These are phyloP conservation scores for Boletellus sp. DNA, from an alignment of 1,284 basidiomycete genomes.

Conservation along the genomic window DNA sequence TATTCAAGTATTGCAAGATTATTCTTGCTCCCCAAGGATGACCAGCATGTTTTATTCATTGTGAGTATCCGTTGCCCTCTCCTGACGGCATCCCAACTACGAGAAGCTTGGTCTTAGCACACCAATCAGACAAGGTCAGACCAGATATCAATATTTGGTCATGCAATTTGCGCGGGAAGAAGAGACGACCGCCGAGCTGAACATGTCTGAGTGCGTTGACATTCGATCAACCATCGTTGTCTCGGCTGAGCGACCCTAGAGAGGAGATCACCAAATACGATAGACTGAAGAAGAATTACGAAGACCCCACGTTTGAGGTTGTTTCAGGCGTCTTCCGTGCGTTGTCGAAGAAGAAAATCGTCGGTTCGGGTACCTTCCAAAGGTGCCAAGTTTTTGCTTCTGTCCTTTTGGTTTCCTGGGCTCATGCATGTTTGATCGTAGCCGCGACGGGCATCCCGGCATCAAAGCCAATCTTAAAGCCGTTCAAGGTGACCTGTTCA, in stretches of 20 bases:
- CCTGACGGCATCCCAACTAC: not conserved
- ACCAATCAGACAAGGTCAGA: slow-evolving; percentile 97
- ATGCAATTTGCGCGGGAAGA: slow-evolving; percentile 98
- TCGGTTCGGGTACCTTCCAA: slow-evolving; percentile 79
- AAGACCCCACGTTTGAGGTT: slow-evolving; percentile 92
- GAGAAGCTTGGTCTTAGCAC: slow-evolving; percentile 80
- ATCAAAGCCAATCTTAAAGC: slow-evolving; percentile 99
- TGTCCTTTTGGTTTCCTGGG: not conserved
- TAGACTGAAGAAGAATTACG: slow-evolving; percentile 86
- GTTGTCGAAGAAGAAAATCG: slow-evolving; percentile 88
- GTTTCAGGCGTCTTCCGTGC: slow-evolving; percentile 94
- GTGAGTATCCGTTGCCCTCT: slow-evolving; percentile 44
- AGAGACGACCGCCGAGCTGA: slow-evolving; percentile 94
- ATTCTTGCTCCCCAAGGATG: slow-evolving; percentile 96
- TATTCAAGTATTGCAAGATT: slow-evolving; percentile 87
- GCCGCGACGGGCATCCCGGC: slow-evolving; percentile 72
- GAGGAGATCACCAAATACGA: slow-evolving; percentile 76
- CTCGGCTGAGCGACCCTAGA: slow-evolving; percentile 36
- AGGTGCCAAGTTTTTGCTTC: slow-evolving; percentile 47
- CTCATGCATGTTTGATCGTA: slow-evolving; percentile 26
- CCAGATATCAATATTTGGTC: slow-evolving; percentile 95
- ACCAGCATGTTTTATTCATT: slow-evolving; percentile 93
- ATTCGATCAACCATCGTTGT: not conserved
- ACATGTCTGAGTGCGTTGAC: slow-evolving; percentile 79
- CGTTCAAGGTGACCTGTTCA: slow-evolving; percentile 94